Evolutionary conservation across 2,329 filamentous ascomycete species (phyloP).

Genomic region (Byssothecium circinans): DNA sequence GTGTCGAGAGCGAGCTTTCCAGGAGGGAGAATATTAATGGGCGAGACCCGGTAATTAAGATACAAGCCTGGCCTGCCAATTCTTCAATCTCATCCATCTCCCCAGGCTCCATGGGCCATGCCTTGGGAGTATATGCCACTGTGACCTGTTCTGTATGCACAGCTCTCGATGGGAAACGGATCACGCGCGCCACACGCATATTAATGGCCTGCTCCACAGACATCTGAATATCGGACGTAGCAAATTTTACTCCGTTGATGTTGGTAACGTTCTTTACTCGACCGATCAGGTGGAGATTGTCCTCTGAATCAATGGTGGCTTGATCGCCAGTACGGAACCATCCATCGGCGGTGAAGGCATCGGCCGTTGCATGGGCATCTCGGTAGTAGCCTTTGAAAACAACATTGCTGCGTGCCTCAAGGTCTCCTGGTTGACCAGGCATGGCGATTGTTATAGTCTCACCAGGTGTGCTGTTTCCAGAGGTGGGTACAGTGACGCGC

Average conservation of each 20-base stretch:
- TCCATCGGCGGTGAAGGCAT: conserved; percentile 20
- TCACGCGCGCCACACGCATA: not conserved
- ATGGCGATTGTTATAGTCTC: too few species aligned
- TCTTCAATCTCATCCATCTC: not conserved
- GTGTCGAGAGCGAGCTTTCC: conserved; percentile 6
- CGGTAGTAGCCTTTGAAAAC: conserved; percentile 47
- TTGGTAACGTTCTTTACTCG: conserved; percentile 29
- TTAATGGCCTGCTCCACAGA: conserved; percentile 15
- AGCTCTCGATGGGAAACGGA: not conserved
- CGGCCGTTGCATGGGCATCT: conserved; percentile 31
- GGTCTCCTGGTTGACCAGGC: conserved; percentile 20
- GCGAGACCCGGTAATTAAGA: conserved; percentile 5
- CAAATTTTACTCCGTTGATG: conserved; percentile 33
- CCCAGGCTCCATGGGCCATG: not conserved
- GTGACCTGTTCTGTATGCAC: not conserved
- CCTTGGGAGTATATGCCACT: conserved; percentile 3
- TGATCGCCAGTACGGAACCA: conserved; percentile 32
- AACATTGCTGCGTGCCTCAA: conserved; percentile 29
- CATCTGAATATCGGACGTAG: conserved; percentile 20
- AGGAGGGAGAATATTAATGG: conserved; percentile 34
- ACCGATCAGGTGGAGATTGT: conserved; percentile 22
- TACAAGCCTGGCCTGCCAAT: not conserved
- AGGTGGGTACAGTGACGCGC: conserved; percentile 37
- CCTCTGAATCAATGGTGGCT: conserved; percentile 24
- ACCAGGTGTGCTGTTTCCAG: too few species aligned